Evolutionary conservation across 192 early-diverging fungal genomes (phyloP).

Genomic region (Chytriomyces sp.): DNA sequence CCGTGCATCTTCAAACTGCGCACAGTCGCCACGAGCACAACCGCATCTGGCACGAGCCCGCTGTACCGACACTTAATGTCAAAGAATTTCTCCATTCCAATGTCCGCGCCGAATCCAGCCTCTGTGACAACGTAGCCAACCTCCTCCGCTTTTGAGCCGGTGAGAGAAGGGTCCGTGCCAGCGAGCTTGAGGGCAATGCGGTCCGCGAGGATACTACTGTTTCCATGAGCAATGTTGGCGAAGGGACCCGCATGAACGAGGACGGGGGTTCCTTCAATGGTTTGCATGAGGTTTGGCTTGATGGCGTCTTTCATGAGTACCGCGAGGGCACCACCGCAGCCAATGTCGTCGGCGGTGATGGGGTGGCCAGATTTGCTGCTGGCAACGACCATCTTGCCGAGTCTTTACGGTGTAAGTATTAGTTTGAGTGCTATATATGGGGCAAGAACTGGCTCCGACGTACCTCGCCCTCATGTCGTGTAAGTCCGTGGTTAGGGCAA

Average conservation of each 20-base stretch:
- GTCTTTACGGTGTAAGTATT: too few species aligned
- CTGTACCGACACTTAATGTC: slow-evolving; percentile 97
- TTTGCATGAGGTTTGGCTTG: slow-evolving; percentile 99
- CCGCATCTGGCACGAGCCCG: slow-evolving; percentile 84
- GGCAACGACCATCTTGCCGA: slow-evolving; percentile 96
- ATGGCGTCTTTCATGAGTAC: slow-evolving; percentile 99
- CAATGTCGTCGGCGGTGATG: slow-evolving; percentile 95
- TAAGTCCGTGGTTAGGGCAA: slow-evolving; percentile 88
- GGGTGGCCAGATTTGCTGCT: slow-evolving; percentile 78
- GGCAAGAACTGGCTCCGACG: too few species aligned
- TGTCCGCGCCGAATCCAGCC: slow-evolving; percentile 98
- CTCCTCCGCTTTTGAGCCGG: slow-evolving; percentile 39
- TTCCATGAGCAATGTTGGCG: slow-evolving; percentile 99
- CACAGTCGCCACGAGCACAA: slow-evolving; percentile 93
- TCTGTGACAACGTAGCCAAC: slow-evolving; percentile 94
- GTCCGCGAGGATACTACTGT: slow-evolving; percentile 96
- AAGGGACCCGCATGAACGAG: slow-evolving; percentile 99
- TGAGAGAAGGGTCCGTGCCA: slow-evolving; percentile 64
- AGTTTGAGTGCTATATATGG: too few species aligned
- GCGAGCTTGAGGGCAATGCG: slow-evolving; percentile 92
- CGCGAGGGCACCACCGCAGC: slow-evolving; percentile 90
- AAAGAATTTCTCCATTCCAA: slow-evolving; percentile 98
- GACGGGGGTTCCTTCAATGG: slow-evolving; percentile 97
- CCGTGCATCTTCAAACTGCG: slow-evolving; percentile 98
- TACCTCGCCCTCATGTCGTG: slow-evolving; percentile 86